Conservation (phyloP, 2,329 filamentous ascomycete species). For the Bipolaris oryzae region DNA sequence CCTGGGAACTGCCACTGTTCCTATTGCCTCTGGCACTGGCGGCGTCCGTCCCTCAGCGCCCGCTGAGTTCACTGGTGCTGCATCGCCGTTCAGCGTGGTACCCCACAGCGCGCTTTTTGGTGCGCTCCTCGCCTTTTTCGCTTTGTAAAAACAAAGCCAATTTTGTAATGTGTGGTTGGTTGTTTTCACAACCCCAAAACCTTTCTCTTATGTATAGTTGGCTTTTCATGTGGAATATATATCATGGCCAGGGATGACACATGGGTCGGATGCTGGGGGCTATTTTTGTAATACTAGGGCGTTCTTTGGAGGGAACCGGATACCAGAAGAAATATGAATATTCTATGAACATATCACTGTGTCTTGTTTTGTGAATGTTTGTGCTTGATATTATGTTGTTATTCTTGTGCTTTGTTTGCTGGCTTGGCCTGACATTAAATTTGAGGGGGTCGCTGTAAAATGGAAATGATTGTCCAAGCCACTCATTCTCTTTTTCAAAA, state of each 20-base stretch:
- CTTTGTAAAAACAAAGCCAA: constrained; percentile 28
- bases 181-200: neutral
- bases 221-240: neutral
- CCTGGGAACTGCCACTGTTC: constrained; percentile 24
- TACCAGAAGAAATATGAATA: neutral
- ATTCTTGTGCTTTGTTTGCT: too few species aligned
- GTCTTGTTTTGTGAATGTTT: neutral
- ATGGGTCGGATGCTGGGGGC: neutral
- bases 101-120: constrained; percentile 34
- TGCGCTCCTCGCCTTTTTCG: constrained; percentile 42
- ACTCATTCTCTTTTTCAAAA: neutral
- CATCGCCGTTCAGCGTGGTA: constrained; percentile 32
- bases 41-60: constrained; percentile 24
- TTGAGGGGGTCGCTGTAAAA: neutral
- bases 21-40: constrained; percentile 33
- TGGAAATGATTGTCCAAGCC: neutral
- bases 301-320: neutral
- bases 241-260: neutral
- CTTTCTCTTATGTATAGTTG: constrained; percentile 3
- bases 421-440: too few species aligned
- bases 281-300: neutral
- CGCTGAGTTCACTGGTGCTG: constrained; percentile 46
- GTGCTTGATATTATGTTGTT: neutral
- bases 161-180: neutral
- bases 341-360: neutral